phyloP scores from a whole-genome alignment of 2,329 filamentous ascomycete species.

The Aureobasidium sp. region DNA sequence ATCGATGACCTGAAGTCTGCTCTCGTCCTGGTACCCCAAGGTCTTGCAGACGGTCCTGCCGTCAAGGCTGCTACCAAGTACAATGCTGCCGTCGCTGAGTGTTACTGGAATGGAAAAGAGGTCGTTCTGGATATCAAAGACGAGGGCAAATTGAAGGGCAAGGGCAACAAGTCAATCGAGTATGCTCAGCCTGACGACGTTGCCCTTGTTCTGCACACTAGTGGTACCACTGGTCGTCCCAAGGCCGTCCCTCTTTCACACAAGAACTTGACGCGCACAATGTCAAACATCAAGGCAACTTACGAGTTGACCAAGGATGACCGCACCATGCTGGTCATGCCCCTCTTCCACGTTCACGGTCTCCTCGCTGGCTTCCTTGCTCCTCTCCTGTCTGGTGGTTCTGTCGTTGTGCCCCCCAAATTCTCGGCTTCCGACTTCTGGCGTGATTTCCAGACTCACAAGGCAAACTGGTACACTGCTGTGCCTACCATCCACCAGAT shows the following conservation, averaged over 20 bases:
- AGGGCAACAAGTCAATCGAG: slow-evolving; percentile 39
- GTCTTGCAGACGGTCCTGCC: slow-evolving; percentile 57
- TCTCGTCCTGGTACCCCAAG: slow-evolving; percentile 66
- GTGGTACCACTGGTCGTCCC: slow-evolving; percentile 74
- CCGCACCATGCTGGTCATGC: slow-evolving; percentile 82
- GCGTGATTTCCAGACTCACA: slow-evolving; percentile 62
- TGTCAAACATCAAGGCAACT: slow-evolving; percentile 71
- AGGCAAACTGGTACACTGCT: slow-evolving; percentile 86
- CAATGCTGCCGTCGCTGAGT: slow-evolving; percentile 77
- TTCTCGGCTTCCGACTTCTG: slow-evolving; percentile 83
- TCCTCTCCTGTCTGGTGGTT: slow-evolving; percentile 66
- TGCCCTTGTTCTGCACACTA: slow-evolving; percentile 75
- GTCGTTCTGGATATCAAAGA: slow-evolving; percentile 74
- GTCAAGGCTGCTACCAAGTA: slow-evolving; percentile 72
- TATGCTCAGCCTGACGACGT: slow-evolving; percentile 64
- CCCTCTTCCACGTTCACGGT: slow-evolving; percentile 86
- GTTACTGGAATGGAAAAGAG: slow-evolving; percentile 66
- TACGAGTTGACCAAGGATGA: slow-evolving; percentile 64
- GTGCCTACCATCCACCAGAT: slow-evolving; percentile 93
- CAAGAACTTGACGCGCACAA: slow-evolving; percentile 70
- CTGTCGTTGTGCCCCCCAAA: slow-evolving; percentile 66
- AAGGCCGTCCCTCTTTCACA: slow-evolving; percentile 81
- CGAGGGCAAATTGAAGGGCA: slow-evolving; percentile 53
- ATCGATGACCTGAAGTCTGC: slow-evolving; percentile 79
- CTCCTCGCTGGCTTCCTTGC: slow-evolving; percentile 74